Percentiles rank a stretch among this genome's conserved stretches.
Evolutionary conservation across 2,329 filamentous ascomycete species (phyloP).

Genomic region (Podosphaera leucotricha): DNA sequence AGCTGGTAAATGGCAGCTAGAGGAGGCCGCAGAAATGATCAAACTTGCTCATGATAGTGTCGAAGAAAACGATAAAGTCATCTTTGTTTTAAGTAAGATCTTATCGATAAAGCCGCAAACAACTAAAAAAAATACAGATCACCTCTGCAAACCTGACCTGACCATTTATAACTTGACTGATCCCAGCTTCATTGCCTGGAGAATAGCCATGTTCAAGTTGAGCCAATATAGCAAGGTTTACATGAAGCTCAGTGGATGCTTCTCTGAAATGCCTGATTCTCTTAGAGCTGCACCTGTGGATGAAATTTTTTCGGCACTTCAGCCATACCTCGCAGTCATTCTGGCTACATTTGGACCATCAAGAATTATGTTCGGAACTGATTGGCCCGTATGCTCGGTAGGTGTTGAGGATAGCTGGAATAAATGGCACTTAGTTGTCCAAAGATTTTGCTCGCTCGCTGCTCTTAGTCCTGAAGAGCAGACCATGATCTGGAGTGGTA

Average conservation of each 20-base stretch:
- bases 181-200: slow-evolving; percentile 39
- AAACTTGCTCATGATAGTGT: slow-evolving; percentile 38
- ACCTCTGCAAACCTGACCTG: slow-evolving; percentile 74
- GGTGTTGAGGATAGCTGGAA: slow-evolving; percentile 38
- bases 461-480: slow-evolving; percentile 35
- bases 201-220: slow-evolving; percentile 41
- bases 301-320: slow-evolving; percentile 36
- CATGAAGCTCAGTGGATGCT: slow-evolving; percentile 77
- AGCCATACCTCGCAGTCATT: slow-evolving; percentile 49
- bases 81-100: slow-evolving; percentile 15
- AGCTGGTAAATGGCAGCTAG: slow-evolving; percentile 51
- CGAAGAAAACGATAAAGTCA: slow-evolving; percentile 29
- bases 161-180: slow-evolving; percentile 30
- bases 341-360: slow-evolving; percentile 47
- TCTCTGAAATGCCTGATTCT: slow-evolving; percentile 47
- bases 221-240: slow-evolving; percentile 42
- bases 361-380: slow-evolving; percentile 71
- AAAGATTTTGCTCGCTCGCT: slow-evolving; percentile 39
- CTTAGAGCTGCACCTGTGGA: slow-evolving; percentile 25
- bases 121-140: slow-evolving; percentile 29
- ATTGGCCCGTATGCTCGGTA: slow-evolving; percentile 81
- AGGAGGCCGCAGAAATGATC: slow-evolving; percentile 49
- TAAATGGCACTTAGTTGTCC: slow-evolving; percentile 49
- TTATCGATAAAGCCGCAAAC: not conserved
- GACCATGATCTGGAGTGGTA: slow-evolving; percentile 46